Evolutionary conservation across 495 filamentous ascomycete species (phyloP), one percentile per base, ranked within the genome.

Genomic region (Letharia columbiana): DNA sequence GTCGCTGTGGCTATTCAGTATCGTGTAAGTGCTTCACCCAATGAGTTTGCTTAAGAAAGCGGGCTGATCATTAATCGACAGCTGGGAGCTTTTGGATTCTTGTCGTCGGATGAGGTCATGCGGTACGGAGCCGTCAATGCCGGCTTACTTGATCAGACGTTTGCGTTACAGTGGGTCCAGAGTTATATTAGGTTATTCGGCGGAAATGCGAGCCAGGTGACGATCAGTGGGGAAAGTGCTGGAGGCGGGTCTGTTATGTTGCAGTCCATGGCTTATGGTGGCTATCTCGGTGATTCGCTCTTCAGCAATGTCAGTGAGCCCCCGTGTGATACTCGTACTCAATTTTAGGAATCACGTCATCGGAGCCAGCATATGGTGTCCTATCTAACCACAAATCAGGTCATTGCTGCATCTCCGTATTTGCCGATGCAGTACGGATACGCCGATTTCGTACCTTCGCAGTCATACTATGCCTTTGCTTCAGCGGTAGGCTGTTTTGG

Each of bases 51-150:
- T 12, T 4, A 42, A 78, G 86, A 62, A 39, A 8, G 23, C 4
- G 4, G n/a, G 20, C 79, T 72, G 83, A 18, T 85, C 82, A 67
- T 76, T 77, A 39, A 83, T 68, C 82, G 83, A 68, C 77, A 84
- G 54, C 75, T 83, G 17, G 86, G 85, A 59, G 82, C 83, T 28
- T 86, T 87, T 60, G 84, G 84, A 2, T 82, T 86, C 50, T 73
- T 87, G 1, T 79, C 84, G 2, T 83, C 84, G 0, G 76, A 75
- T 61, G 76, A 80, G 57, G 78, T 87, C 54, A 78, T 77, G 37
- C 72, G 80, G 4, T 79, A 79, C 1, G 79, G 80, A 18, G 85
- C 83, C 67, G 72, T 81, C 28, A 84, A 83, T 62, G 71, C 80
- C 0, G 83, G 81, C 40, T 62, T 82, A 7, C 74, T 79, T 4